Percentiles rank a stretch among this genome's conserved stretches.
phyloP scores from a whole-genome alignment of 1,284 basidiomycete species.

The Trichosporon faecale region DNA sequence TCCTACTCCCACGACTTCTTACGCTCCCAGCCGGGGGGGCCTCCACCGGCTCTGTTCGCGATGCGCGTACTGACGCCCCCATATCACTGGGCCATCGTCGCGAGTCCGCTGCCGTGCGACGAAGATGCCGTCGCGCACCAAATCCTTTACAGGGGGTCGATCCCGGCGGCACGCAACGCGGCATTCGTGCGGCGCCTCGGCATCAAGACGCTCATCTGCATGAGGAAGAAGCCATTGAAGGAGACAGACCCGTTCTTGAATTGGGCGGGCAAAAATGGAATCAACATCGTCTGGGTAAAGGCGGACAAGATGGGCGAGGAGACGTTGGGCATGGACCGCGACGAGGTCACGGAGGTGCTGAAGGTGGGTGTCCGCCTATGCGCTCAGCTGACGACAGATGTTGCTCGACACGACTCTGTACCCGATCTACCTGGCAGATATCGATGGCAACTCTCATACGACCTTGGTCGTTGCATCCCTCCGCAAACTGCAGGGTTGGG shows the following conservation, averaged over 20 bases:
- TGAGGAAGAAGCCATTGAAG: conserved; percentile 55
- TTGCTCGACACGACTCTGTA: conserved; percentile 40
- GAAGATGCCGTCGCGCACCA: conserved; percentile 16
- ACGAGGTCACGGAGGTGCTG: conserved; percentile 40
- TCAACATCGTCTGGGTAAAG: conserved; percentile 41
- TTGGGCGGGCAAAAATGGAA: conserved; percentile 33
- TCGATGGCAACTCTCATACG: conserved; percentile 47
- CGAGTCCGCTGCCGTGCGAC: conserved; percentile 17
- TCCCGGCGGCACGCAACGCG: conserved; percentile 41
- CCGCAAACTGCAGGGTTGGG: conserved; percentile 48
- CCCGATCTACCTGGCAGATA: conserved; percentile 47
- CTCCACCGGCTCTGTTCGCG: not conserved
- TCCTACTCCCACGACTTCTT: not conserved
- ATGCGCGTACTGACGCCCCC: conserved; percentile 32
- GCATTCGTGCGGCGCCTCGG: conserved; percentile 50
- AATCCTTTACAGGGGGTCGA: conserved; percentile 43
- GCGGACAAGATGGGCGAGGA: conserved; percentile 47
- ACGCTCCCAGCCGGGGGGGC: not conserved
- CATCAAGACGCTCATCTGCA: conserved; percentile 59
- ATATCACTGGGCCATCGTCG: conserved; percentile 35
- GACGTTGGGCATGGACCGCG: conserved; percentile 42
- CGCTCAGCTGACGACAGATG: conserved; percentile 24
- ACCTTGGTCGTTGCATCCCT: conserved; percentile 45
- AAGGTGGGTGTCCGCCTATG: conserved; percentile 31
- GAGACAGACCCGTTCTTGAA: conserved; percentile 29